Evolutionary conservation across 805 yeast genomes (phyloP).

Genomic region (Wickerhamiella musiphila): DNA sequence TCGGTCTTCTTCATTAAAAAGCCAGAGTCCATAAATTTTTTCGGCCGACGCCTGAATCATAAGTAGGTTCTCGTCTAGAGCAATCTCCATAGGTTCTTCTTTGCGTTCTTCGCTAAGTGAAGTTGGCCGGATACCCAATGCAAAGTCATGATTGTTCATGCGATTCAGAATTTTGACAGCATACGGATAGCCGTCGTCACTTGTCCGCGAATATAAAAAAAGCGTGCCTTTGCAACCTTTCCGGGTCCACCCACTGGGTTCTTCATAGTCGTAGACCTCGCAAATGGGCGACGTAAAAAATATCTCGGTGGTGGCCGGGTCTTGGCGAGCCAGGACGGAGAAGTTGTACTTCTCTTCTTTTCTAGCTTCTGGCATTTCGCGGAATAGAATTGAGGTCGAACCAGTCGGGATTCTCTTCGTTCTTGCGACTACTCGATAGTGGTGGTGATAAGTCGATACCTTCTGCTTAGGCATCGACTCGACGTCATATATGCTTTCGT

Average conservation of each 20-base stretch:
- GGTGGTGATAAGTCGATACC: too few species aligned
- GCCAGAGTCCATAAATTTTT: slow-evolving; percentile 24
- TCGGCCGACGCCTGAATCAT: slow-evolving; percentile 21
- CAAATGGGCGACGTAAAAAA: slow-evolving; percentile 25
- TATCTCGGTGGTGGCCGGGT: slow-evolving; percentile 21
- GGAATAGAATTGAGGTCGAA: too few species aligned
- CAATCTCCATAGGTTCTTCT: slow-evolving; percentile 19
- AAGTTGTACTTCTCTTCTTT: slow-evolving; percentile 17
- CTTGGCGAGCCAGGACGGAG: slow-evolving; percentile 22
- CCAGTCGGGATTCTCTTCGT: too few species aligned
- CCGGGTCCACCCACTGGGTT: slow-evolving; percentile 23
- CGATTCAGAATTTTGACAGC: slow-evolving; percentile 24
- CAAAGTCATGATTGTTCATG: slow-evolving; percentile 18
- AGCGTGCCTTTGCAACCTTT: slow-evolving; percentile 24
- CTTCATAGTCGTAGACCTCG: slow-evolving; percentile 24
- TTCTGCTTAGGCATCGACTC: too few species aligned
- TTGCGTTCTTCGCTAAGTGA: slow-evolving; percentile 11
- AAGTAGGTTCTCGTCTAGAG: slow-evolving; percentile 20
- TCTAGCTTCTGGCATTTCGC: neutral
- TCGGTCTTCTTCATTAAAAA: slow-evolving; percentile 21
- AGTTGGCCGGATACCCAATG: slow-evolving; percentile 20
- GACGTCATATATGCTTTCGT: too few species aligned
- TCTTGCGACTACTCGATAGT: too few species aligned
- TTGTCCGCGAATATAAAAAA: slow-evolving; percentile 23
- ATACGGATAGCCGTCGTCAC: slow-evolving; percentile 20